These are phyloP conservation scores for Lentinula novae-zelandiae DNA, from an alignment of 1,284 basidiomycete species.

Conservation along the genomic window DNA sequence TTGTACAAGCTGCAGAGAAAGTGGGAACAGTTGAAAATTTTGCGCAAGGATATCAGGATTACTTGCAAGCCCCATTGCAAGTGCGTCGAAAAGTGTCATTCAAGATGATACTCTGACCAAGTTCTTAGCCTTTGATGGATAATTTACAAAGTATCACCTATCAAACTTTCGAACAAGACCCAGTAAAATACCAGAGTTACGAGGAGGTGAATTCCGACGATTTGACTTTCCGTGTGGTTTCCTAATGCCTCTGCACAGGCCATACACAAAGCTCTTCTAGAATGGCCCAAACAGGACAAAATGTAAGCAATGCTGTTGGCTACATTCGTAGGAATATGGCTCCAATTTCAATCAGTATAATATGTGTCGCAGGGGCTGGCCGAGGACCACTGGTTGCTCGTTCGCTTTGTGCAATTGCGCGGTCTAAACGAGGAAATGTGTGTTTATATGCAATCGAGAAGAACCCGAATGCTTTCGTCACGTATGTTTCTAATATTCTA, in stretches of 20 bases:
- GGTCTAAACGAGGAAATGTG: conserved; percentile 62
- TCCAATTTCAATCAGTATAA: conserved; percentile 45
- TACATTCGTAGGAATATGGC: conserved; percentile 5
- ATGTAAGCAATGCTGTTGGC: conserved; percentile 44
- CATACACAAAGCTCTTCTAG: conserved; percentile 76
- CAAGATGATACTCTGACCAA: background rate
- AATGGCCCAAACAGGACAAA: conserved; percentile 55
- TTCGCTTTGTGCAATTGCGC: conserved; percentile 74
- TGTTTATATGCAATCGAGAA: conserved; percentile 90
- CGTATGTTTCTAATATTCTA: conserved; percentile 46
- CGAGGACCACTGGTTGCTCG: conserved; percentile 92
- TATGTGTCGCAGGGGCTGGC: conserved; percentile 94
- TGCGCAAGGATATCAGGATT: conserved; percentile 92
- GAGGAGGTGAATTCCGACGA: conserved; percentile 65
- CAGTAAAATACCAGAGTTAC: conserved; percentile 94
- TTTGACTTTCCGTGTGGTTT: conserved; percentile 7
- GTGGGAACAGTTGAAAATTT: conserved; percentile 82
- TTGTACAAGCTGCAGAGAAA: conserved; percentile 53
- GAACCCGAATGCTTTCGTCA: conserved; percentile 91
- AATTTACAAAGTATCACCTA: conserved; percentile 95
- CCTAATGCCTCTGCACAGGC: conserved; percentile 45
- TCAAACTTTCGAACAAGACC: conserved; percentile 97
- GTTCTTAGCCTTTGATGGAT: conserved; percentile 88
- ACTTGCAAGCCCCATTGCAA: conserved; percentile 92
- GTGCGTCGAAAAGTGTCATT: conserved; percentile 29